These are phyloP conservation scores for Colletotrichum liaoningense DNA, from an alignment of 2,329 filamentous ascomycete genomes.

Conservation along the genomic window DNA sequence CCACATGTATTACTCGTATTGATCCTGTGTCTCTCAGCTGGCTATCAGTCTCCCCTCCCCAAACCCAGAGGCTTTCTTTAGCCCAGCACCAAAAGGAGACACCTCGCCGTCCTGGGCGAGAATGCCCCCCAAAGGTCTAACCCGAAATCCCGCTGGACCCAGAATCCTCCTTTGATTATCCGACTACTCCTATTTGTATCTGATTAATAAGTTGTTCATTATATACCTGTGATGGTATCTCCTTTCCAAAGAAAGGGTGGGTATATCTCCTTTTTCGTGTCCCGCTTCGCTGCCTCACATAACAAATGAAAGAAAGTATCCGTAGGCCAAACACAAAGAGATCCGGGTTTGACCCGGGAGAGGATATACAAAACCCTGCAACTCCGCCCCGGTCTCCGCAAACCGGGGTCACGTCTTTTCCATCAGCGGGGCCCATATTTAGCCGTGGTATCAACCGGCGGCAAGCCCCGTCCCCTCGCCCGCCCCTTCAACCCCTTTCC, in stretches of 20 bases:
- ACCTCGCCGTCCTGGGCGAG: too few relatives aligned
- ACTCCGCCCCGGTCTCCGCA: too few relatives aligned
- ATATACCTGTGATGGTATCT: not conserved
- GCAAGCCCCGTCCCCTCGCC: conserved; percentile 8
- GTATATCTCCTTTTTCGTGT: not conserved
- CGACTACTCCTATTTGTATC: not conserved
- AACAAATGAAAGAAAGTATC: not conserved
- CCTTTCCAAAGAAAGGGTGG: not conserved
- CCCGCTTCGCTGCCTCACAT: not conserved
- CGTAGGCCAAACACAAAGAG: not conserved
- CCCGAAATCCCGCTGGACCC: too few relatives aligned
- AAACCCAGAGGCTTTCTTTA: too few relatives aligned
- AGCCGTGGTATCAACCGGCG: conserved; percentile 20
- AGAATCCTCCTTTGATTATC: too few relatives aligned
- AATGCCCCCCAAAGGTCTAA: too few relatives aligned
- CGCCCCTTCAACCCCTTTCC: conserved; percentile 1
- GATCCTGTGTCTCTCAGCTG: not conserved
- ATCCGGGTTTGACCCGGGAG: not conserved
- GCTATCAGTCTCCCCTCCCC: too few relatives aligned
- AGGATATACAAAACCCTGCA: not conserved
- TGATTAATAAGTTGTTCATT: not conserved
- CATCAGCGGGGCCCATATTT: conserved; percentile 1
- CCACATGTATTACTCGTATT: not conserved
- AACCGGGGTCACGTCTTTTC: too few relatives aligned
- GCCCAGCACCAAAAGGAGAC: too few relatives aligned